Conservation (phyloP, 345 rosid genomes). For the Salix udensis region DNA sequence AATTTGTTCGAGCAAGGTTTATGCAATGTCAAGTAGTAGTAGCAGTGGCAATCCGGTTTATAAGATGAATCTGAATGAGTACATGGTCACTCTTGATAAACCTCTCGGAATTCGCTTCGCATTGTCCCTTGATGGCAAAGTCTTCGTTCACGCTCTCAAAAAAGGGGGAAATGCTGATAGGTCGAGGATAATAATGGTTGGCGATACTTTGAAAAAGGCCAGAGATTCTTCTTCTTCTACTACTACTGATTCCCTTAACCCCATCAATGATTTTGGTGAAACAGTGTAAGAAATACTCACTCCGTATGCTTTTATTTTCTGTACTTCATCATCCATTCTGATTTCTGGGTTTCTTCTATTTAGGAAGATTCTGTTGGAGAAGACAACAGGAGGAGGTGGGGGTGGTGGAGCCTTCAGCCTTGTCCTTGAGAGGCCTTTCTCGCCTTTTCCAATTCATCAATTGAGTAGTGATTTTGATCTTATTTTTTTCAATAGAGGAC, state of each 20-base stretch:
- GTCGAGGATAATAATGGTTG: conserved; percentile 87
- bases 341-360: conserved; percentile 44
- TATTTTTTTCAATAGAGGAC: conserved; percentile 66
- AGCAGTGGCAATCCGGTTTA: conserved; percentile 10
- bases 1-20: too few relatives aligned
- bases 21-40: not conserved
- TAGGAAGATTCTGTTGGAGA: conserved; percentile 61
- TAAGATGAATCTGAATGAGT: conserved; percentile 84
- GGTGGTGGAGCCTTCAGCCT: conserved; percentile 46
- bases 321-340: conserved; percentile 29
- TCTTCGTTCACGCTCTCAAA: conserved; percentile 74
- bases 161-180: conserved; percentile 93
- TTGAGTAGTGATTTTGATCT: conserved; percentile 53
- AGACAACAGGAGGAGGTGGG: conserved; percentile 26
- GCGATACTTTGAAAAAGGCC: conserved; percentile 74
- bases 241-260: conserved; percentile 32
- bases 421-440: conserved; percentile 78
- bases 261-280: conserved; percentile 58
- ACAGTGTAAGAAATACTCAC: conserved; percentile 43
- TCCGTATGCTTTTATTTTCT: conserved; percentile 1
- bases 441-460: conserved; percentile 74
- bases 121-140: conserved; percentile 57
- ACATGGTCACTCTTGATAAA: conserved; percentile 83
- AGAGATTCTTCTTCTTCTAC: conserved; percentile 45
- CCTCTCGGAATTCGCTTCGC: conserved; percentile 90